phyloP scores from a whole-genome alignment of 208 protist species.

The Leishmania mexicana region DNA sequence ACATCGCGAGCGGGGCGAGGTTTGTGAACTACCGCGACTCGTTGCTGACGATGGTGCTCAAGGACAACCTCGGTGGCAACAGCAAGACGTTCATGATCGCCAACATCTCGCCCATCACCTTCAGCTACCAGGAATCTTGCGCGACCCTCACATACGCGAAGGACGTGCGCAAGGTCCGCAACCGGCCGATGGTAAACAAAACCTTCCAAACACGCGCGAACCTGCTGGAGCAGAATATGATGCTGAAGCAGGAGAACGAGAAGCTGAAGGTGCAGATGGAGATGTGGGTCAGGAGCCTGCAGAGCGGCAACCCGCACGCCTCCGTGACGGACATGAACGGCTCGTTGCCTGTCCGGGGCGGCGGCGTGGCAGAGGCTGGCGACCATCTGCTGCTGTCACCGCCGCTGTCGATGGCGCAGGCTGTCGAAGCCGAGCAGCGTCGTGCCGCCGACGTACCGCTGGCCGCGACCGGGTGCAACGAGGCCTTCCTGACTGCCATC shows the following conservation, averaged over 20 bases:
- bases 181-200: constrained; percentile 92
- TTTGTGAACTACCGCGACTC: constrained; percentile 94
- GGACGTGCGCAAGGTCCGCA: constrained; percentile 75
- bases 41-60: constrained; percentile 93
- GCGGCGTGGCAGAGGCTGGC: background rate
- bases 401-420: background rate
- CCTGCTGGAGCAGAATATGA: constrained; percentile 69
- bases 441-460: constrained; percentile 6
- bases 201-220: constrained; percentile 88
- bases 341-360: background rate
- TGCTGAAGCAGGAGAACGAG: constrained; percentile 67
- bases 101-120: constrained; percentile 79
- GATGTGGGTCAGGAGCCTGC: constrained; percentile 31
- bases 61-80: constrained; percentile 89
- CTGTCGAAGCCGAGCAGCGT: constrained; percentile 11
- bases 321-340: background rate
- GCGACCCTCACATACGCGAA: constrained; percentile 72
- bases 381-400: background rate
- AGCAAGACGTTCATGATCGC: constrained; percentile 95
- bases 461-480: constrained; percentile 9
- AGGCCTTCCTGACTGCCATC: constrained; percentile 41
- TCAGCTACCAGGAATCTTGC: constrained; percentile 75
- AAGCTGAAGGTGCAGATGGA: constrained; percentile 71
- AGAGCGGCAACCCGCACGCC: constrained; percentile 10
- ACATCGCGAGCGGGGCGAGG: constrained; percentile 69